These are phyloP conservation scores for Rhododendron henanense DNA, from an alignment of 148 eudicot genomes.

Conservation along the genomic window DNA sequence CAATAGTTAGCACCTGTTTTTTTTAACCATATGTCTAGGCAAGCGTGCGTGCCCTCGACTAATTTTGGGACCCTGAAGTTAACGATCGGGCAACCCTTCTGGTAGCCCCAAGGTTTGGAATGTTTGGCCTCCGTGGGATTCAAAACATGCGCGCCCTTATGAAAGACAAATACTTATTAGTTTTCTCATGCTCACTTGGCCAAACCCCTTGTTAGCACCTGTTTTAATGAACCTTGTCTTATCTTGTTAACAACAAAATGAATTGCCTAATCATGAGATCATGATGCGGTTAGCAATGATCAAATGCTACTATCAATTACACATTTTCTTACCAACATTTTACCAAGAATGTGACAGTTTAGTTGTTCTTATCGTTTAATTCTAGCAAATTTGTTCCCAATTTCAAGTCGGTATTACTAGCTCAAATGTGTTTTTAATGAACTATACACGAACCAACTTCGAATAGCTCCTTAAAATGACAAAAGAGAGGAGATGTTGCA, in stretches of 20 bases:
- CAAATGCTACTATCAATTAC: neutral
- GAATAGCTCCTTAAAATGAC: neutral
- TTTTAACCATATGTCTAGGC: no score
- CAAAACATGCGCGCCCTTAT: no score
- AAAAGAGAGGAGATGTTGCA: neutral
- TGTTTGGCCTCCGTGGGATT: no score
- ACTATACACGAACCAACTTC: neutral
- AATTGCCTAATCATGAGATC: conserved; percentile 2
- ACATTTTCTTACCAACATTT: neutral
- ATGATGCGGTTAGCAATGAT: neutral
- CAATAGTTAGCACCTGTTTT: conserved; percentile 1
- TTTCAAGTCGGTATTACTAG: neutral
- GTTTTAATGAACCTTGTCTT: neutral
- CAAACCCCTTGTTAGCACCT: neutral
- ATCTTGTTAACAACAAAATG: neutral
- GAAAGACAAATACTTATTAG: no score
- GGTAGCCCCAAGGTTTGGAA: no score
- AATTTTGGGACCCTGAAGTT: no score
- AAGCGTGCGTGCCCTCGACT: no score
- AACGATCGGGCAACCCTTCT: no score
- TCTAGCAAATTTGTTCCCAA: neutral
- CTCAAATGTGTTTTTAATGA: neutral
- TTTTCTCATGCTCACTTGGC: no score
- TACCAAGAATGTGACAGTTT: neutral
- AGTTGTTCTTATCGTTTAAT: neutral